Evolutionary conservation across 139 green algal genomes (phyloP).

Genomic region (Chlorella vulgaris): DNA sequence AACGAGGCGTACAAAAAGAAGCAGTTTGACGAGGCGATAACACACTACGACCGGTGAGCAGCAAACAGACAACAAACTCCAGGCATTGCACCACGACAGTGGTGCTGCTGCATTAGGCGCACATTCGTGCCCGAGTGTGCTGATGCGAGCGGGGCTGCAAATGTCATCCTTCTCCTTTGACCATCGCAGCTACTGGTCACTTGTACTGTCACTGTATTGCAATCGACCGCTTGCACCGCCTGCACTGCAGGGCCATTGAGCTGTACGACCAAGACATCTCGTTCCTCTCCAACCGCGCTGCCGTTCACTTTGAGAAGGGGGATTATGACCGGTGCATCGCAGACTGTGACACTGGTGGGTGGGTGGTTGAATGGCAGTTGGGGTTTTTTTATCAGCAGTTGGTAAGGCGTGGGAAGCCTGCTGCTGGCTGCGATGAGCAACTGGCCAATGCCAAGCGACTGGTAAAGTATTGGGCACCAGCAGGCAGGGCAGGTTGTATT

Average conservation of each 20-base stretch:
- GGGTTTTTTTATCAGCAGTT: too few species aligned
- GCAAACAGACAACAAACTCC: too few species aligned
- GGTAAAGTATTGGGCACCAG: too few species aligned
- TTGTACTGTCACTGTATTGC: background rate
- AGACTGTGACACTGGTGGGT: slow-evolving; percentile 84
- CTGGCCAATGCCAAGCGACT: too few species aligned
- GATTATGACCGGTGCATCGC: slow-evolving; percentile 80
- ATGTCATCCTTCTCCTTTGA: too few species aligned
- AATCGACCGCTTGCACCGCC: background rate
- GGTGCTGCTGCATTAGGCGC: background rate
- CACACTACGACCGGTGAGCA: slow-evolving; percentile 78
- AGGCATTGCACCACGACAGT: background rate
- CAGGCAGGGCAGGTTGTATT: too few species aligned
- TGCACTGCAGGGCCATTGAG: slow-evolving; percentile 73
- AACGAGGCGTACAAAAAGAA: slow-evolving; percentile 95
- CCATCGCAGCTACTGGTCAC: too few species aligned
- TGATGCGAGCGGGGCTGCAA: too few species aligned
- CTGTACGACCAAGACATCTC: slow-evolving; percentile 91
- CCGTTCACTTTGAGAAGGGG: slow-evolving; percentile 93
- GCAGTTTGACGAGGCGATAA: slow-evolving; percentile 88
- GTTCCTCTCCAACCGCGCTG: slow-evolving; percentile 96
- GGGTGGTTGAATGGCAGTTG: background rate
- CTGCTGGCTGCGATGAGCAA: too few species aligned
- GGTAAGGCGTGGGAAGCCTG: too few species aligned
- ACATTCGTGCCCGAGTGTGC: background rate